Evolutionary conservation across 2,329 filamentous ascomycete species (phyloP), one percentile per base, ranked within the genome.

Genomic region (Aspergillus versicolor): DNA sequence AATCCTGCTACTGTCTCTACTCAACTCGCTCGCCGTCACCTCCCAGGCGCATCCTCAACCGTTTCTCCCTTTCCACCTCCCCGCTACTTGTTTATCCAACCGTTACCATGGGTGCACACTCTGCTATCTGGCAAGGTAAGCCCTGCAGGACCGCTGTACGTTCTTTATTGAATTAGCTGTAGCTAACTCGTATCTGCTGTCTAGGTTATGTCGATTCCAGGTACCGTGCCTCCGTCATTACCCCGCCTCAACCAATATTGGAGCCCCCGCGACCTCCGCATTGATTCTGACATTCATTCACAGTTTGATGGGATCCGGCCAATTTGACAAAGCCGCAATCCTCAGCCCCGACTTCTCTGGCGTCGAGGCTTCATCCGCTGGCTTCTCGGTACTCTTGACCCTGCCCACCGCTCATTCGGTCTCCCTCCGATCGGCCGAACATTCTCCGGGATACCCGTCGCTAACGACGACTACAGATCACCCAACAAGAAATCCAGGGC

Each of bases 261-360:
- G 22, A 47, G 21, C 54, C 55, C 49, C 59, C 61, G 61, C 55
- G 48, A 48, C 54, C 54, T 58, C 52, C 34, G 44, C 42, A 47
- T 55, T 30, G 38, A 49, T 43, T 50, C 59, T 62, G 51, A 65
- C 57, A 6, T 30, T 55, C 40, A 66, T 30, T 55, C 40, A 66
- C 72, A 96, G 91, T 84, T 86, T 96, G 69, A 84, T 95, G 71
- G 88, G 83, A 79, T 87, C 83, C 68, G 87, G 87, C 70, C 88
- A 92, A 74, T 78, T 96, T 71, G 88, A 94, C 80, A 88, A 91
- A 80, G 92, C 84, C 69, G 89, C 90, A 72, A 92, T 96, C 75
- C 86, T 94, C 81, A 92, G 89, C 77, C 79, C 78, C 63, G 89
- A 89, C 66, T 90, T 91, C 68, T 89, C 90, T 77, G 91, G 88